A percentile compares a stretch with the other conserved stretches of the same genome.
Evolutionary conservation across 2,329 filamentous ascomycete species (phyloP).

Genomic region (Pseudocercospora fijiensis): DNA sequence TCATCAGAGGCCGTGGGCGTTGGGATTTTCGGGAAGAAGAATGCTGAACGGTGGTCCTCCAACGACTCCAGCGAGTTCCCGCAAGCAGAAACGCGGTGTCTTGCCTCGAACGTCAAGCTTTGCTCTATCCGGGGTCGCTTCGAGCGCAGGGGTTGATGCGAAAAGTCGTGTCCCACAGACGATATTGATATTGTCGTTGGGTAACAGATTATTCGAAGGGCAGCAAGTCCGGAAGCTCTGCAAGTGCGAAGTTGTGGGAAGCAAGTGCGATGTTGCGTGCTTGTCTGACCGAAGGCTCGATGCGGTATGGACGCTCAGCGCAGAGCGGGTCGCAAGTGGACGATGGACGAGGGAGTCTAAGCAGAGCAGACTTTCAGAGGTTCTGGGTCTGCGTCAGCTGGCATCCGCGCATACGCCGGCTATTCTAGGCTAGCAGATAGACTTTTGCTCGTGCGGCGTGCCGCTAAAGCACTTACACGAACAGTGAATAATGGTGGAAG

Average conservation of each 20-base stretch:
- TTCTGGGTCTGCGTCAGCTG: slow-evolving; percentile 27
- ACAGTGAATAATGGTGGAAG: slow-evolving; percentile 7
- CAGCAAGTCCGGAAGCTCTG: not conserved
- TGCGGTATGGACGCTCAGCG: not conserved
- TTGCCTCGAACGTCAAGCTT: not conserved
- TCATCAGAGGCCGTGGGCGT: slow-evolving; percentile 16
- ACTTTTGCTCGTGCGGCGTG: slow-evolving; percentile 22
- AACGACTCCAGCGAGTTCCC: not conserved
- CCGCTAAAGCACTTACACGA: slow-evolving; percentile 20
- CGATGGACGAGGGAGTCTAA: slow-evolving; percentile 13
- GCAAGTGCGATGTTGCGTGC: not conserved
- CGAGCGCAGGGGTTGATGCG: not conserved
- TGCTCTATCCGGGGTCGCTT: not conserved
- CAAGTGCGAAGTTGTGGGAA: not conserved
- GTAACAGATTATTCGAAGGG: not conserved
- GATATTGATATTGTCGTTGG: not conserved
- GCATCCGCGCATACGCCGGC: slow-evolving; percentile 23
- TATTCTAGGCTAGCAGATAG: slow-evolving; percentile 27
- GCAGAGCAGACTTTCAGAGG: slow-evolving; percentile 9
- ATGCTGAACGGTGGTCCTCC: not conserved
- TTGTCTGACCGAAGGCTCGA: slow-evolving; percentile 6
- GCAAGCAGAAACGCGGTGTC: not conserved
- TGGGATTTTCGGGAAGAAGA: not conserved
- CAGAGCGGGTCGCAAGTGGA: slow-evolving; percentile 1
- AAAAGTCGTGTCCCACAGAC: not conserved